Base-by-base conservation (phyloP, 1,139 yeast genomes). In the Saccharomyces hybrid region DNA sequence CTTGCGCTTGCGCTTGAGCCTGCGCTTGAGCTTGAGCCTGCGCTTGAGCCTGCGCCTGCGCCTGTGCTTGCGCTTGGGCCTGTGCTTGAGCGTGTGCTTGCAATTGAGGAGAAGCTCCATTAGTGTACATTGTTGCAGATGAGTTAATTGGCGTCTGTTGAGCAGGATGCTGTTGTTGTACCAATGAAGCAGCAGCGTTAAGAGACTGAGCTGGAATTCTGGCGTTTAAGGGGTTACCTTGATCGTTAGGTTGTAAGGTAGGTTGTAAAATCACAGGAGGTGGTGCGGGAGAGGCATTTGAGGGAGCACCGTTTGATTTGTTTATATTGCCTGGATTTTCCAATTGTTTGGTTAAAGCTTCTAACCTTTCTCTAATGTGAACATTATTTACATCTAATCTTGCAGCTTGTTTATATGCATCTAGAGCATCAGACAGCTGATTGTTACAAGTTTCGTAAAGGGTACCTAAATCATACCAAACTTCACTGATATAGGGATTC, bases 251-350 rank as follows among this genome's bases (percentile, higher is more conserved):
- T 59, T 66, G 70, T 50, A 64, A 55, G 26, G 68, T 65, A 28
- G 71, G 70, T 57, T 67, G 70, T 51, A 67, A 55, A 66, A 65
- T 65, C 26, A 66, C 58, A 11, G 70, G 68, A 34, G 65, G 41
- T 50, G 57, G 31, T 49, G 52, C 49, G 11, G 42, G 47, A 19
- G 52, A 23, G 11, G 53, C 38, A 38, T 50, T 54, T n/a, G 31
- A 7, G 3, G 48, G 31, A 9, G 28, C 31, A 46, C 31, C 31
- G 3, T 46, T 46, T 4, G 48, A 26, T 46, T 26, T 27, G 48
- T 25, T 42, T 11, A 19, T 19, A 19, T 19, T 19, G 19, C 19
- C 19, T 19, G 19, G 19, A 19, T 19, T 19, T 19, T 19, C 19
- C 19, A 19, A 19, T 19, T 19, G 19, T 19, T 19, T 19, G 19